Evolutionary conservation across 352 stramenopile genomes (phyloP).

Genomic region (Phytopythium delawarense): DNA sequence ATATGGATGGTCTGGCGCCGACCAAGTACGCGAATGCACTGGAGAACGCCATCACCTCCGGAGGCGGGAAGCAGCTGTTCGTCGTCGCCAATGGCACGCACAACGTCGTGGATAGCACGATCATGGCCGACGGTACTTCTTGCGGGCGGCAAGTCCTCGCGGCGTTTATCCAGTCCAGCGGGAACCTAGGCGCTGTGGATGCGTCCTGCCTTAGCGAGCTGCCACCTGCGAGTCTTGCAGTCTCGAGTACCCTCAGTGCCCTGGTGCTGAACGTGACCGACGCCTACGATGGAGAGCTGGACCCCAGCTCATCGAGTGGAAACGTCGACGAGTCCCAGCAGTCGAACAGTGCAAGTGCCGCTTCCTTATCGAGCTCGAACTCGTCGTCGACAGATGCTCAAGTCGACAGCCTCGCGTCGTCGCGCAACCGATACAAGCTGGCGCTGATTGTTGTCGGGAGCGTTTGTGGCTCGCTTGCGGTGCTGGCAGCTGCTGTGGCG

Average conservation of each 20-base stretch:
- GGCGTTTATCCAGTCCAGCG: constrained; percentile 46
- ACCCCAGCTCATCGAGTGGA: background rate
- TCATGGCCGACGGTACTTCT: constrained; percentile 27
- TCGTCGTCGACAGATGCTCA: constrained; percentile 11
- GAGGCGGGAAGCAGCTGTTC: constrained; percentile 40
- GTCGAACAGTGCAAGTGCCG: constrained; percentile 8
- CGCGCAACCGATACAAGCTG: constrained; percentile 21
- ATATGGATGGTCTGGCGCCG: constrained; percentile 39
- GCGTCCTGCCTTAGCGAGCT: constrained; percentile 45
- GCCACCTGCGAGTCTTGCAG: constrained; percentile 24
- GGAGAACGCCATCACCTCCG: constrained; percentile 26
- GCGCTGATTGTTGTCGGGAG: constrained; percentile 27
- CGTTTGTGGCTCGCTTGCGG: constrained; percentile 12
- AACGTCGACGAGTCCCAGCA: constrained; percentile 10
- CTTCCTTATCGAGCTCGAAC: constrained; percentile 9
- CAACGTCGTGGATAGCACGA: constrained; percentile 31
- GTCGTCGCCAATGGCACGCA: constrained; percentile 33
- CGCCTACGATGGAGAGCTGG: constrained; percentile 39
- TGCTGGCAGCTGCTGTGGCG: constrained; percentile 7
- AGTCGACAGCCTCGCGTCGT: constrained; percentile 19
- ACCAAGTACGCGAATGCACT: constrained; percentile 39
- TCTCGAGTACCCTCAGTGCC: constrained; percentile 25
- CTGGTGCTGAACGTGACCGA: constrained; percentile 44
- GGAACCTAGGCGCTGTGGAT: constrained; percentile 45
- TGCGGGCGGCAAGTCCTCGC: constrained; percentile 49